A percentile compares a stretch with the other conserved stretches of the same genome.
These are phyloP conservation scores for Trametes cinnabarina DNA, from an alignment of 768 basidiomycete genomes.

Conservation along the genomic window DNA sequence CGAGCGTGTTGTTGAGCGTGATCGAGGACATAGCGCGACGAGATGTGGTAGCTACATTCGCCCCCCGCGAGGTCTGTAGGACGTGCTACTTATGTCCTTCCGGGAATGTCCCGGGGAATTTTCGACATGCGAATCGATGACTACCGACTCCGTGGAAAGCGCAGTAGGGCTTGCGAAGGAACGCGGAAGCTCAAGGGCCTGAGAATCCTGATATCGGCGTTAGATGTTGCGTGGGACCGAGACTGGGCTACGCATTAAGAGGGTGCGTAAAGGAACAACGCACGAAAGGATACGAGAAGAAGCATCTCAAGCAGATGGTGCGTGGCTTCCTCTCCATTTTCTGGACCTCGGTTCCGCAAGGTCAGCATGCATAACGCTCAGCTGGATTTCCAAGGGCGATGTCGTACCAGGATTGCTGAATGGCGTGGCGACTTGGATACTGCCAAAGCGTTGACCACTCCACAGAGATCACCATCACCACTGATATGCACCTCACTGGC, in stretches of 20 bases:
- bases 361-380: neutral
- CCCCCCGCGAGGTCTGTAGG: neutral
- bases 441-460: too few relatives aligned
- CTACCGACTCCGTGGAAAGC: neutral
- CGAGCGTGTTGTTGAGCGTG: constrained; percentile 18
- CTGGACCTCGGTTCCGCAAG: neutral
- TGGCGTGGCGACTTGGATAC: neutral
- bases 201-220: constrained; percentile 1
- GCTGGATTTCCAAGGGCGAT: neutral
- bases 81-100: constrained; percentile 1
- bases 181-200: neutral
- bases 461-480: too few relatives aligned
- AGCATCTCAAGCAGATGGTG: neutral
- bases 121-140: constrained; percentile 1
- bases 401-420: neutral
- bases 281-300: neutral
- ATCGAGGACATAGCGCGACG: constrained; percentile 2
- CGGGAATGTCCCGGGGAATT: neutral
- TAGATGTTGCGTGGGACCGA: neutral
- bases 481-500: too few relatives aligned
- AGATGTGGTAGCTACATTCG: neutral
- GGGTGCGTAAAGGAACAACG: too few relatives aligned
- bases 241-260: neutral
- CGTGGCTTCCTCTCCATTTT: neutral
- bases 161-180: neutral